phyloP scores from a whole-genome alignment of 2,329 filamentous ascomycete species.

The Bisporella sp. region DNA sequence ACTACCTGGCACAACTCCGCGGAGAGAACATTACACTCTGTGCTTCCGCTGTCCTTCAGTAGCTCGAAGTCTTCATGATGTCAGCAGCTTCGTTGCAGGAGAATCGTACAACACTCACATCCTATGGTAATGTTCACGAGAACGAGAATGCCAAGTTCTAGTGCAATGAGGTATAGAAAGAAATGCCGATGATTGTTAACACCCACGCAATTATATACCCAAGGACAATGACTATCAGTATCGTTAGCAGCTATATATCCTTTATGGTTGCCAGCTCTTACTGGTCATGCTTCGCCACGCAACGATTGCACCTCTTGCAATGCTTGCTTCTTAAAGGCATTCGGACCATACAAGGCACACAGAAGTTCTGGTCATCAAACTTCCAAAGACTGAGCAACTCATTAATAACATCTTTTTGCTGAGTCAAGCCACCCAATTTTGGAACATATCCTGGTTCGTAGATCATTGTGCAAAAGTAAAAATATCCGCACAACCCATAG shows the following conservation, averaged over 20 bases:
- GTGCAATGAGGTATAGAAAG: slow-evolving; percentile 75
- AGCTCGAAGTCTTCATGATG: slow-evolving; percentile 51
- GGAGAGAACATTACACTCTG: slow-evolving; percentile 69
- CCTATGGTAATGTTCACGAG: slow-evolving; percentile 67
- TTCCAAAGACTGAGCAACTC: slow-evolving; percentile 79
- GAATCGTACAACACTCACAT: slow-evolving; percentile 45
- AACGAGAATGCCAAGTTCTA: slow-evolving; percentile 67
- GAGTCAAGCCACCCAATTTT: slow-evolving; percentile 79
- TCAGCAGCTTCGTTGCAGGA: not conserved
- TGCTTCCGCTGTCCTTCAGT: slow-evolving; percentile 44
- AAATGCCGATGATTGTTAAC: slow-evolving; percentile 97
- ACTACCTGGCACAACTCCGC: slow-evolving; percentile 67
- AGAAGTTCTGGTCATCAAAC: slow-evolving; percentile 93
- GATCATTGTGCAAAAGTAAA: slow-evolving; percentile 80
- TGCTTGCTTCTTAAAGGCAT: slow-evolving; percentile 93
- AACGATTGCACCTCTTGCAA: slow-evolving; percentile 83
- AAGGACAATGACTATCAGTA: slow-evolving; percentile 74
- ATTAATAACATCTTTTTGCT: slow-evolving; percentile 84
- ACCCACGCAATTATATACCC: slow-evolving; percentile 95
- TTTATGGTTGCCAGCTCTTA: slow-evolving; percentile 37
- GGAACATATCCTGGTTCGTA: slow-evolving; percentile 91
- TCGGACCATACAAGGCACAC: slow-evolving; percentile 88
- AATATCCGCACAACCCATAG: slow-evolving; percentile 67
- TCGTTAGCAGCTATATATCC: slow-evolving; percentile 17
- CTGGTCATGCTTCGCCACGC: slow-evolving; percentile 96